These are phyloP conservation scores for Orbilia oligospora DNA, from an alignment of 2,329 filamentous ascomycete genomes.

Conservation along the genomic window DNA sequence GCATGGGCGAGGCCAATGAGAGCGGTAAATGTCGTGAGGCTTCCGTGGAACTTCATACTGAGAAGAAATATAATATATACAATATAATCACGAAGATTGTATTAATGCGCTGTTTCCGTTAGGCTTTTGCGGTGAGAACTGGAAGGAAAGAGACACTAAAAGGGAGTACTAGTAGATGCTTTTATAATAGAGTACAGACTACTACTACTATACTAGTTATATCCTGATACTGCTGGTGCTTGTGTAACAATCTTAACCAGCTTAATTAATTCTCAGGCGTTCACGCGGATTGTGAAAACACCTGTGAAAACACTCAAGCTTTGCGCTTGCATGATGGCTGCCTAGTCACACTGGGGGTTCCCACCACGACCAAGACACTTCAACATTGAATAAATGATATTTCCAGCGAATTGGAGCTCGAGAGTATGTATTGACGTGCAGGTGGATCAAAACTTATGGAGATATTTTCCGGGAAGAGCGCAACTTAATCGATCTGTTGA, in stretches of 20 bases:
- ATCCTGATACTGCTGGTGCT: neutral
- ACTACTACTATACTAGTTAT: neutral
- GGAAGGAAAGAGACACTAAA: neutral
- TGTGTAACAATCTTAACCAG: neutral
- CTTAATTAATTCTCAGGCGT: too few relatives aligned
- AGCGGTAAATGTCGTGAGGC: neutral
- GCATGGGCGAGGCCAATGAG: conserved; percentile 7
- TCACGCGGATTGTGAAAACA: neutral
- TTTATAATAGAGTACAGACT: neutral
- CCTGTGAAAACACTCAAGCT: neutral
- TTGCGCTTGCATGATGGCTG: neutral
- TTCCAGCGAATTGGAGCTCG: too few relatives aligned
- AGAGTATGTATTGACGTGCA: too few relatives aligned
- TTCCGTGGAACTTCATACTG: neutral
- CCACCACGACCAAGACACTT: neutral
- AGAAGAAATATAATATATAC: neutral
- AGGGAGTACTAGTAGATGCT: too few relatives aligned
- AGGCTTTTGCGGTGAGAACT: neutral
- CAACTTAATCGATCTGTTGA: too few relatives aligned
- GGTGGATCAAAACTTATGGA: too few relatives aligned
- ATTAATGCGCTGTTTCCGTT: neutral
- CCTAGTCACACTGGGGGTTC: neutral
- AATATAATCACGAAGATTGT: neutral
- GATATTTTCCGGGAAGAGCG: neutral
- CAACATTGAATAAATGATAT: neutral